Evolutionary conservation across 805 yeast species (phyloP).

Genomic region (Saitoella complicata): DNA sequence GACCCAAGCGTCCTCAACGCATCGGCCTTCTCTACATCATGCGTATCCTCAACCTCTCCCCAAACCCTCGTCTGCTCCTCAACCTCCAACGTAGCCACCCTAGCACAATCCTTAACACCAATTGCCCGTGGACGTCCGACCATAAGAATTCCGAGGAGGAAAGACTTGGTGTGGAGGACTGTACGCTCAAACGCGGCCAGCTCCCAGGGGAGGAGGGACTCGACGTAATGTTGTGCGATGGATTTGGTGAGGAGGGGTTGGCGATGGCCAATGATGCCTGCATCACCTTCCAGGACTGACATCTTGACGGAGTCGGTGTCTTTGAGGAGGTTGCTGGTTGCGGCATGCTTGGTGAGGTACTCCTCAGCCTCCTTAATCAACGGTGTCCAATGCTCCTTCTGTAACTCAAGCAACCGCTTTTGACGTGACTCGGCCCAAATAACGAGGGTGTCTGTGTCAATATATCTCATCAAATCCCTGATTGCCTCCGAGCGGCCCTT

Average conservation of each 20-base stretch:
- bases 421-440: slow-evolving; percentile 70
- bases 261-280: slow-evolving; percentile 62
- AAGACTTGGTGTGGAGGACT: slow-evolving; percentile 71
- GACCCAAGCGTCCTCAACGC: slow-evolving; percentile 63
- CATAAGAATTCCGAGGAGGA: slow-evolving; percentile 62
- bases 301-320: slow-evolving; percentile 24
- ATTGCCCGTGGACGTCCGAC: slow-evolving; percentile 14
- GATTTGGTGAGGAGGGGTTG: slow-evolving; percentile 46
- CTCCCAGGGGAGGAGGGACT: slow-evolving; percentile 51
- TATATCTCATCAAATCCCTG: slow-evolving; percentile 51
- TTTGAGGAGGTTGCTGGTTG: too few species aligned
- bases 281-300: slow-evolving; percentile 59
- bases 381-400: slow-evolving; percentile 62
- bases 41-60: slow-evolving; percentile 98
- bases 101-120: slow-evolving; percentile 31
- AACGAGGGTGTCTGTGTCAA: slow-evolving; percentile 87
- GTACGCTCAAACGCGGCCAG: slow-evolving; percentile 81
- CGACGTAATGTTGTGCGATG: slow-evolving; percentile 51
- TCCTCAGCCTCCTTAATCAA: slow-evolving; percentile 51
- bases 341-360: slow-evolving; percentile 24
- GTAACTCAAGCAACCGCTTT: slow-evolving; percentile 66
- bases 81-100: slow-evolving; percentile 62
- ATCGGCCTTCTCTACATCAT: slow-evolving; percentile 84
- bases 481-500: slow-evolving; percentile 30
- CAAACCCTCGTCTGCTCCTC: slow-evolving; percentile 71